Conservation (phyloP, 495 filamentous ascomycete species). For the Aspergillus cavernicola region DNA sequence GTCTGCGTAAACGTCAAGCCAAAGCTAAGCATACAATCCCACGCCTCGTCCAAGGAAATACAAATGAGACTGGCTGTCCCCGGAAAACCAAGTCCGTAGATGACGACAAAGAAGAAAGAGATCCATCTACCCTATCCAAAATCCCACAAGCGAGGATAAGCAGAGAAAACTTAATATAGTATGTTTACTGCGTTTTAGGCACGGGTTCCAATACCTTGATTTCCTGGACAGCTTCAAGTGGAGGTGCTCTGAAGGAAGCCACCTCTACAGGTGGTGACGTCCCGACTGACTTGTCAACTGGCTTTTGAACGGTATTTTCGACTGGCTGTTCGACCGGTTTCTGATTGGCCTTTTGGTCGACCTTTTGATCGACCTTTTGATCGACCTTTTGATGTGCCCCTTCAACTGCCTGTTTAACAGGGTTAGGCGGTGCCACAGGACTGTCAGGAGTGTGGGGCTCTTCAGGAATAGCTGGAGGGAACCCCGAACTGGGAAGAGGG, state of each 20-base stretch:
- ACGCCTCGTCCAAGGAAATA: constrained; percentile 10
- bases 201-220: background rate
- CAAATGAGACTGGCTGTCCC: background rate
- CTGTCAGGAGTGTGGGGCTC: constrained; percentile 36
- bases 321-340: background rate
- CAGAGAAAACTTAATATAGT: background rate
- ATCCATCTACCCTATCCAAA: constrained; percentile 4
- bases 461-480: constrained; percentile 40
- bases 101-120: constrained; percentile 6
- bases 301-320: background rate
- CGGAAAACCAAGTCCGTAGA: constrained; percentile 8
- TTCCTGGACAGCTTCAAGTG: background rate
- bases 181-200: background rate
- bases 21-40: constrained; percentile 14
- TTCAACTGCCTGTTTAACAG: background rate
- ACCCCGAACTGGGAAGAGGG: constrained; percentile 29
- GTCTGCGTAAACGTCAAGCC: constrained; percentile 3
- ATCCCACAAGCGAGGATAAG: background rate
- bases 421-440: constrained; percentile 5
- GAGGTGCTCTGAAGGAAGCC: background rate
- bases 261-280: background rate
- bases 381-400: background rate
- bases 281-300: background rate
- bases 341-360: background rate
- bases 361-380: background rate